Percentiles rank a stretch among this genome's conserved stretches.
These are phyloP conservation scores for Zoysia japonica DNA, from an alignment of 176 grass and related monocot genomes.

Conservation along the genomic window DNA sequence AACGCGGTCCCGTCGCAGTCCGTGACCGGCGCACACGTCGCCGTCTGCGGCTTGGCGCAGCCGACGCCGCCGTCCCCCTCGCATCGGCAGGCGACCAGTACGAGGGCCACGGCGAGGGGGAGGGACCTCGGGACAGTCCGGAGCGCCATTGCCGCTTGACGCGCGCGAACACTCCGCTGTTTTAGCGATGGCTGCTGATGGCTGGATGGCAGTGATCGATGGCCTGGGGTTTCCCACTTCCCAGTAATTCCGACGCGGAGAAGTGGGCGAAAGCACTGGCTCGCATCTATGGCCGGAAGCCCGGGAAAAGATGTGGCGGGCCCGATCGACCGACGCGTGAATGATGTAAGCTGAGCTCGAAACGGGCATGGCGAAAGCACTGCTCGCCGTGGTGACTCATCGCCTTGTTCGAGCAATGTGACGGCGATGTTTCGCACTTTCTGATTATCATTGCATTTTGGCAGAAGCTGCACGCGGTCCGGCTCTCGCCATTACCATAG, in stretches of 20 bases:
- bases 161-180: background rate
- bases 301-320: background rate
- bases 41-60: background rate
- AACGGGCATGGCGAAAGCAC: constrained; percentile 3
- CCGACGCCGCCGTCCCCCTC: background rate
- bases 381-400: background rate
- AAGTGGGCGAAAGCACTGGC: background rate
- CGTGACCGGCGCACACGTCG: background rate
- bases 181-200: background rate
- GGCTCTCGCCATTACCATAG: background rate
- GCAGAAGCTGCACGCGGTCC: background rate
- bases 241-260: background rate
- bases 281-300: background rate
- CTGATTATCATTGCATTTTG: background rate
- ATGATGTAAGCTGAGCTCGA: background rate
- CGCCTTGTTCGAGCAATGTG: constrained; percentile 13
- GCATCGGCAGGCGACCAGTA: background rate
- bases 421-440: background rate
- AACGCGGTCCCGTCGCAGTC: background rate
- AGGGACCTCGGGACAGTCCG: background rate
- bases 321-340: background rate
- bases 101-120: background rate
- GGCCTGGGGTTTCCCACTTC: background rate
- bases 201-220: background rate
- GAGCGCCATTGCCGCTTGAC: constrained; percentile 1